Conservation (phyloP, 768 basidiomycete genomes). For the Macrolepiota fuliginosa region DNA sequence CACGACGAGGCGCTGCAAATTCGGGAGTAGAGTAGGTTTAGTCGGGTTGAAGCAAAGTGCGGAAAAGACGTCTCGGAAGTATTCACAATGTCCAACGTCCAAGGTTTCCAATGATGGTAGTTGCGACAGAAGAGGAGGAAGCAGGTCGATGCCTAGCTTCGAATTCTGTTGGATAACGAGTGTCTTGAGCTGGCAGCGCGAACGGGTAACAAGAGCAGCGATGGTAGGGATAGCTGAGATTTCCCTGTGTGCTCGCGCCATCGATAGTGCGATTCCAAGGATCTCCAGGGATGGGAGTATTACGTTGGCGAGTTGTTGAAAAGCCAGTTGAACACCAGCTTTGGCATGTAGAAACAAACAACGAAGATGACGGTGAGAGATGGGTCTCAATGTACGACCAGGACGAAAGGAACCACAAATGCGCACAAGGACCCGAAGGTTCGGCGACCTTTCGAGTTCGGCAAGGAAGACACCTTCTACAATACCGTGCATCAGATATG, state of each 20-base stretch:
- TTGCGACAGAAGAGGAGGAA: neutral
- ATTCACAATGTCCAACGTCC: neutral
- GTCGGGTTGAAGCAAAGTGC: neutral
- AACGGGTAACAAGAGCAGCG: neutral
- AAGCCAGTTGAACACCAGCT: neutral
- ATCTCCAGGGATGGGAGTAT: neutral
- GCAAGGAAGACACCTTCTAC: neutral
- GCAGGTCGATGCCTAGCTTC: neutral
- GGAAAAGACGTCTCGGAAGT: neutral
- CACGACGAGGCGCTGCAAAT: neutral
- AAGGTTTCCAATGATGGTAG: neutral
- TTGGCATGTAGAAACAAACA: neutral
- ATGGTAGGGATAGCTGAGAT: neutral
- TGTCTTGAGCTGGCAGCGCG: neutral
- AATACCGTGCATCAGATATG: neutral
- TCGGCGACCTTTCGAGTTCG: neutral
- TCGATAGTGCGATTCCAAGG: neutral
- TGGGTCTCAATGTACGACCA: neutral
- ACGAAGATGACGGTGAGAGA: neutral
- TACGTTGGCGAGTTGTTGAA: neutral
- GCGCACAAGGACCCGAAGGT: neutral
- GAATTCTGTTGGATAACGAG: slow-evolving; percentile 2
- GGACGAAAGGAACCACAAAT: neutral
- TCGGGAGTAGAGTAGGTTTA: neutral
- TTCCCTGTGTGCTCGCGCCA: neutral